Evolutionary conservation across 106 monocot species (phyloP).

Genomic region (Acorus gramineus): DNA sequence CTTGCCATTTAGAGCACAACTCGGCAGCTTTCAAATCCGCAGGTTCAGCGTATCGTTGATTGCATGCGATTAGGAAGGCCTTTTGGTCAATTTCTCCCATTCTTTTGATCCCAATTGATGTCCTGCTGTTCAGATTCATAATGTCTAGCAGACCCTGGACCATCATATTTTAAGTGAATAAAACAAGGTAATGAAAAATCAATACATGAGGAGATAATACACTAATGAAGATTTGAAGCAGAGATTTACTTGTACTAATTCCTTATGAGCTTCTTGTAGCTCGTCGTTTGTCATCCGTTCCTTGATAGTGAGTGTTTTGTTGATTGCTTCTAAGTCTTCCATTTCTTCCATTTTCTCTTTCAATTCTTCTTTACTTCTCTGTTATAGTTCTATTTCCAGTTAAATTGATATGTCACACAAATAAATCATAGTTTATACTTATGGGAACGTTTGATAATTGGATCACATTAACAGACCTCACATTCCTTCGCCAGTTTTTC

Average conservation of each 20-base stretch:
- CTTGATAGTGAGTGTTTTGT: not conserved
- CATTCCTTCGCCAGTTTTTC: no score
- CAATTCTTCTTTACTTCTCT: not conserved
- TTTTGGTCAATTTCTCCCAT: slow-evolving; percentile 1
- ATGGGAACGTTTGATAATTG: no score
- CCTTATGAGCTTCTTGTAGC: slow-evolving; percentile 3
- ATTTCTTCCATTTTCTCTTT: not conserved
- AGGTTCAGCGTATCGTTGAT: not conserved
- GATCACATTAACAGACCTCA: no score
- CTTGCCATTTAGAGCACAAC: slow-evolving; percentile 1
- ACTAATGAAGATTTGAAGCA: not conserved
- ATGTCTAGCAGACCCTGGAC: not conserved
- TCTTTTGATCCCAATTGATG: not conserved
- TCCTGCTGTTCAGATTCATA: not conserved
- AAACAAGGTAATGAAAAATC: not conserved
- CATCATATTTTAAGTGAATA: not conserved
- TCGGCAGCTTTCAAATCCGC: not conserved
- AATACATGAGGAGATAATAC: not conserved
- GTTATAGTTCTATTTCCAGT: not conserved
- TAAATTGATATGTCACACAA: not conserved
- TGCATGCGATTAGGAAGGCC: not conserved
- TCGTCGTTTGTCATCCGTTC: slow-evolving; percentile 2
- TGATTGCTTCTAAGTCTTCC: not conserved
- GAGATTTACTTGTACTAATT: slow-evolving; percentile 2
- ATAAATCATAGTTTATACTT: not conserved